Base-by-base conservation (phyloP, 1,284 basidiomycete species). In the Irpex sp. region DNA sequence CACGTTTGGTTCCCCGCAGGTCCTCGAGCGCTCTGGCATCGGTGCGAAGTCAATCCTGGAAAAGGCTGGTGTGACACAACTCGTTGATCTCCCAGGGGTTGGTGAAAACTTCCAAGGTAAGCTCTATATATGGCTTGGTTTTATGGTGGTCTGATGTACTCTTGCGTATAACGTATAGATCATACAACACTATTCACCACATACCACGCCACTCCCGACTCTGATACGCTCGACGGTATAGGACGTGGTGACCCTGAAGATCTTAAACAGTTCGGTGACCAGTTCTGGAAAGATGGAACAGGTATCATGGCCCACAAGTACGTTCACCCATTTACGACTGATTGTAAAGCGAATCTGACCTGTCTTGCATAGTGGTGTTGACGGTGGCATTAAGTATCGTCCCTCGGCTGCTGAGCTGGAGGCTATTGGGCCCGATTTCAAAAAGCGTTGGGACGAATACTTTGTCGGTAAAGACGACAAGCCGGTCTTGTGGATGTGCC, bases 81-180 rank as follows among this genome's bases (percentile, higher is more conserved):
- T 81, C n/a, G 80, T 85, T 5, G 79, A 86, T 52, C 73, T 87
- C 4, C 81, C 81, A 4, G 85, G 85, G 3, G 86, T 88, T 0
- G 87, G 87, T 5, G 81, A 84, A 65, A 75, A 80, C 26, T 84
- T 82, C 63, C 78, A 81, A 71, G 85, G 85, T 81, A 61, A 55
- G 73, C 62, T 17, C 5, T n/a, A 17, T 19, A 19, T 15, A 11
- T 36, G 13, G 60, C 8, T n/a, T 54, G 5, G 47, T 17, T n/a
- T n/a, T 19, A 38, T n/a, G n/a, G 48, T 21, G 2, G 56, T 17
- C 26, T 21, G 38, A 59, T 31, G 48, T 11, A 7, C 7, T n/a
- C 6, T 11, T 11, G 34, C 61, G 47, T 52, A n/a, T 58, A 56
- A 11, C 31, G 26, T n/a, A 40, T 65, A 85, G 85, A 85, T 67